A percentile compares a stretch with the other conserved stretches of the same genome.
Evolutionary conservation across 2,329 filamentous ascomycete species (phyloP).

Genomic region (Dothideomycetes sp.): DNA sequence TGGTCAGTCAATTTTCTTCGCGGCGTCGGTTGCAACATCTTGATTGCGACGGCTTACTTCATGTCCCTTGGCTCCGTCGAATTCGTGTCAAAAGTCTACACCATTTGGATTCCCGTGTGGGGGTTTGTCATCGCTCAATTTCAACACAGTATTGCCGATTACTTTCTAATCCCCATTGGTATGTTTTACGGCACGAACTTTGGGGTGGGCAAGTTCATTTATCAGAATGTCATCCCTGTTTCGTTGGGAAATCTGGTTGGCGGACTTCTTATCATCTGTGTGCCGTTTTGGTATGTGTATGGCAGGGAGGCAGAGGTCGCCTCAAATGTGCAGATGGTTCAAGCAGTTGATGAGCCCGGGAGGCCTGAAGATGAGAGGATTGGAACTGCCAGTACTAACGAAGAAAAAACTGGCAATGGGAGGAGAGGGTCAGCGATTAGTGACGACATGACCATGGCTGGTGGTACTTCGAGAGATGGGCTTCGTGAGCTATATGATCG

Average conservation of each 20-base stretch:
- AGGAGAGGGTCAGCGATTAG: neutral
- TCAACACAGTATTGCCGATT: slow-evolving; percentile 23
- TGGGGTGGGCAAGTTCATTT: slow-evolving; percentile 32
- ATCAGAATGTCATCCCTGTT: slow-evolving; percentile 18
- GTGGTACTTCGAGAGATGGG: neutral
- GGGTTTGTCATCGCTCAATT: slow-evolving; percentile 18
- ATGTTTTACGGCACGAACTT: slow-evolving; percentile 29
- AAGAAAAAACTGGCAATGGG: neutral
- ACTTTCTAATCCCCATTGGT: slow-evolving; percentile 18
- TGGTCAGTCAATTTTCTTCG: slow-evolving; percentile 19
- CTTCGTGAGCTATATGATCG: neutral
- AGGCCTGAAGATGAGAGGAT: too few relatives aligned
- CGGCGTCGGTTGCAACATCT: slow-evolving; percentile 22
- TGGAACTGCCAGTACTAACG: too few relatives aligned
- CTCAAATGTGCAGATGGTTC: neutral
- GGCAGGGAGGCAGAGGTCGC: neutral
- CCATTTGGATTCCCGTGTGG: slow-evolving; percentile 21
- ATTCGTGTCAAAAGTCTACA: slow-evolving; percentile 20
- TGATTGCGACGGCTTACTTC: slow-evolving; percentile 21
- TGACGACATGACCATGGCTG: neutral
- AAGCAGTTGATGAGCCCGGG: neutral
- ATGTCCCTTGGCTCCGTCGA: slow-evolving; percentile 17
- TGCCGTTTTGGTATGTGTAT: slow-evolving; percentile 11
- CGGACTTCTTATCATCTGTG: slow-evolving; percentile 4
- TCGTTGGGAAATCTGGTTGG: slow-evolving; percentile 16